Evolutionary conservation across 2,329 filamentous ascomycete species (phyloP), one percentile per base, ranked within the genome.

Genomic region (Volutella citrinella): DNA sequence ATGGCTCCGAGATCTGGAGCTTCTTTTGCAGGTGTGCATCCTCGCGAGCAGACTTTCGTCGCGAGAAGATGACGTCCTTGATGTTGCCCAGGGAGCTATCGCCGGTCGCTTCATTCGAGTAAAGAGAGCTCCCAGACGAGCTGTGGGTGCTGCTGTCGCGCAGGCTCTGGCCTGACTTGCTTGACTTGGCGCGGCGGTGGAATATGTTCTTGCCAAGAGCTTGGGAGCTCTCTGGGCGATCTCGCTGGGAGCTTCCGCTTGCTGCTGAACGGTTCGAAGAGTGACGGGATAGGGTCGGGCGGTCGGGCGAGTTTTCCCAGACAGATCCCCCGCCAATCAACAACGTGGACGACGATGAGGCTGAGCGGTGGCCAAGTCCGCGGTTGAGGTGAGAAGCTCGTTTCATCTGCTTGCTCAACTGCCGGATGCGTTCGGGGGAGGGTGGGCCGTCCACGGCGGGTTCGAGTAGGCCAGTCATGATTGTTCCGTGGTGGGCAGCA

Each of bases 381-480:
- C 55, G 51, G 36, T 59, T 57, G 26, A 62, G 45, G 32, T 66
- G 62, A 16, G 76, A 74, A 16, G 68, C 65, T 51, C 69, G 66
- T 56, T 71, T 78, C 68, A 78, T 71, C 58, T 80, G 73, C 54
- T 73, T 72, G 55, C 66, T 78, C 32, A 80, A 64, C 38, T 74
- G 74, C 45, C 77, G 72, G 47, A 80, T 69, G 42, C 69, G 69
- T 49, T 77, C 72, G 18, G 78, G 75, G 20, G 78, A 82, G 1
- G 78, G 76, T 24, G 78, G 77, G 13, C 74, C 74, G 47, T 82
- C 75, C 36, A 81, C 60, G 41, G 78, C 70, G 30, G 78, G 76
- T 38, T 72, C 76, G 37, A 82, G 58, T 34, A 75, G 63, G 38
- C n/a, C n/a, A n/a, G n/a, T n/a, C n/a, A n/a, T n/a, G n/a, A n/a